These are phyloP conservation scores for Meredithiella fracta DNA, from an alignment of 2,329 filamentous ascomycete genomes.

Conservation along the genomic window DNA sequence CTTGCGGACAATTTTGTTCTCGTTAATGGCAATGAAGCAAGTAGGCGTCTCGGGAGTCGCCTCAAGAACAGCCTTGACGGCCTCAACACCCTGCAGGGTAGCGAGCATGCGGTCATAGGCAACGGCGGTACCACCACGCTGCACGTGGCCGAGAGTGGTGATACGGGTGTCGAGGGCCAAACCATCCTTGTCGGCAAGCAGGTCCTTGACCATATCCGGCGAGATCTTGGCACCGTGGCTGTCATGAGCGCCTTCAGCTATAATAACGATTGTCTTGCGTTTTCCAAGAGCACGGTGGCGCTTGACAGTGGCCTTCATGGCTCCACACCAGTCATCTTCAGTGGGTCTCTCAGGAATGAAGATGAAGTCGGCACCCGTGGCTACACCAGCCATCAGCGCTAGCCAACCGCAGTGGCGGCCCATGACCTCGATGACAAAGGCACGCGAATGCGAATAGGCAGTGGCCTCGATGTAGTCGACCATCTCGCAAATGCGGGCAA, in stretches of 20 bases:
- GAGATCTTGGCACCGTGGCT: constrained; percentile 69
- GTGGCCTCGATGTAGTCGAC: constrained; percentile 96
- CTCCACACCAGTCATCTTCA: constrained; percentile 68
- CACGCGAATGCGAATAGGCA: constrained; percentile 80
- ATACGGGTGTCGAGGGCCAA: constrained; percentile 81
- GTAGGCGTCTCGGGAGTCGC: constrained; percentile 78
- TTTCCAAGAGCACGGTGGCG: constrained; percentile 78
- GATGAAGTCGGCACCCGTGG: constrained; percentile 87
- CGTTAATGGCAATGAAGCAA: constrained; percentile 87
- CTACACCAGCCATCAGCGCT: constrained; percentile 87
- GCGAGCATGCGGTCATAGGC: constrained; percentile 89
- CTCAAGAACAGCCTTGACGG: constrained; percentile 79
- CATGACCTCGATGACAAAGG: constrained; percentile 98
- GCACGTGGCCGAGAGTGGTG: constrained; percentile 92
- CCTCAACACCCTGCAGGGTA: constrained; percentile 86
- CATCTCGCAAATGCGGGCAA: constrained; percentile 84
- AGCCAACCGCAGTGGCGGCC: constrained; percentile 96
- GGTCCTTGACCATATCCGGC: constrained; percentile 64
- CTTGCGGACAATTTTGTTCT: constrained; percentile 92
- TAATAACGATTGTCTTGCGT: constrained; percentile 93
- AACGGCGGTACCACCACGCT: constrained; percentile 80
- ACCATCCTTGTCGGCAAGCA: constrained; percentile 58
- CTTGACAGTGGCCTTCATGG: constrained; percentile 66
- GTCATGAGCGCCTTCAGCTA: constrained; percentile 89
- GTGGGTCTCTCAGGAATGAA: constrained; percentile 94